Evolutionary conservation across 2,329 filamentous ascomycete genomes (phyloP).

Genomic region (Paecilomyces sp.): DNA sequence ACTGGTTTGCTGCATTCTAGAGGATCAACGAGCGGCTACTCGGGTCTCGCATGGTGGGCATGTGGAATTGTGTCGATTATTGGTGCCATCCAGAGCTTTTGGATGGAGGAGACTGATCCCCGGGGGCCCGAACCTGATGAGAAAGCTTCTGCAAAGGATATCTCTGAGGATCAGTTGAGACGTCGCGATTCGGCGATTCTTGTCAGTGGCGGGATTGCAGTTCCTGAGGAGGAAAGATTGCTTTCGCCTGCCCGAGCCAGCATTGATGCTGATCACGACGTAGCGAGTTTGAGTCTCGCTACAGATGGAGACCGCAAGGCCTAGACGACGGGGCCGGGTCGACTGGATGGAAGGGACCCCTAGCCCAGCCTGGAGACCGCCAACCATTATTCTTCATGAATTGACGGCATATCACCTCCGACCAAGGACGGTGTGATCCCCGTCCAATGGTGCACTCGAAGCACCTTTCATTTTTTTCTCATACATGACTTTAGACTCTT

Average conservation of each 20-base stretch:
- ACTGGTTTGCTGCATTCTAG: constrained; percentile 78
- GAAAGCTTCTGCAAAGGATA: constrained; percentile 21
- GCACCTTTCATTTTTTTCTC: neutral
- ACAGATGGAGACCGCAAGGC: constrained; percentile 6
- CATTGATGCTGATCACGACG: constrained; percentile 24
- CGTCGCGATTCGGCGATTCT: constrained; percentile 14
- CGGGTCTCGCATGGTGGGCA: constrained; percentile 89
- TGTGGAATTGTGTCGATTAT: constrained; percentile 68
- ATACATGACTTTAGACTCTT: neutral
- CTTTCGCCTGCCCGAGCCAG: constrained; percentile 28
- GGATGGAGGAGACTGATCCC: constrained; percentile 60
- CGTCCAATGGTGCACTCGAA: neutral
- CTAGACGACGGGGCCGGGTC: neutral
- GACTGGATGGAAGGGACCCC: neutral
- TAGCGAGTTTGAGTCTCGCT: constrained; percentile 17
- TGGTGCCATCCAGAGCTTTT: constrained; percentile 68
- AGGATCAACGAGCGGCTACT: constrained; percentile 73
- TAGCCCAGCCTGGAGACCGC: neutral
- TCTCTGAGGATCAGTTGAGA: constrained; percentile 16
- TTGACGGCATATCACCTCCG: neutral
- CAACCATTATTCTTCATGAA: neutral
- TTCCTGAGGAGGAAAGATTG: constrained; percentile 25
- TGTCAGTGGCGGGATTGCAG: constrained; percentile 15
- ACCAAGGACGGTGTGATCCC: neutral
- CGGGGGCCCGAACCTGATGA: constrained; percentile 32